A percentile compares a stretch with the other conserved stretches of the same genome.
phyloP scores from a whole-genome alignment of 768 basidiomycete species.

The Tulasnella sp. region DNA sequence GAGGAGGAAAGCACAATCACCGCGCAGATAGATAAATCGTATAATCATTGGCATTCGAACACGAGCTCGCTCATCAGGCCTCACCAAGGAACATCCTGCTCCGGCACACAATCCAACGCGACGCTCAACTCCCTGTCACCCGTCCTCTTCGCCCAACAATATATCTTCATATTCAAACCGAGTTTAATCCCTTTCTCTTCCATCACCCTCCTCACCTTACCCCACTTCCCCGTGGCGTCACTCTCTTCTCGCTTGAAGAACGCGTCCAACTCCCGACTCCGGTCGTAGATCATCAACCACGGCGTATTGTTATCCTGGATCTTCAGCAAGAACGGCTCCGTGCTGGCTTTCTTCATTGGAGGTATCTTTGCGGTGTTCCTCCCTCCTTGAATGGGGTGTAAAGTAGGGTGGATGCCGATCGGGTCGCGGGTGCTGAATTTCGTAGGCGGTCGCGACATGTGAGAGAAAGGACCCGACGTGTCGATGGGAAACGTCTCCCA shows the following conservation, averaged over 20 bases:
- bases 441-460: no score
- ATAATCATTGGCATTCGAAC: no score
- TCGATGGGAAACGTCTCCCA: conserved; percentile 32
- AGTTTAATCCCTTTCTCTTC: not conserved
- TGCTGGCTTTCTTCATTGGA: conserved; percentile 31
- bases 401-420: not conserved
- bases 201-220: not conserved
- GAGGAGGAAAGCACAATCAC: no score
- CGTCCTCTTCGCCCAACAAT: conserved; percentile 7
- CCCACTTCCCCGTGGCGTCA: not conserved
- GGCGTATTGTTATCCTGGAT: not conserved
- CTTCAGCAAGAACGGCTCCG: conserved; percentile 34
- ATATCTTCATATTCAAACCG: conserved; percentile 6
- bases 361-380: not conserved
- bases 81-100: not conserved
- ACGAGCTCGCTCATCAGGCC: no score
- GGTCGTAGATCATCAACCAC: conserved; percentile 35
- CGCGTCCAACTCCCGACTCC: conserved; percentile 35
- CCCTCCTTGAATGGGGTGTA: not conserved
- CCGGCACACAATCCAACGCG: conserved; percentile 4
- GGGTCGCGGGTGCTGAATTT: not conserved
- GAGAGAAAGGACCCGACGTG: not conserved
- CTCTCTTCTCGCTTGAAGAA: conserved; percentile 28
- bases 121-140: not conserved
- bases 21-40: no score